These are phyloP conservation scores for Pontederia paniculata DNA, from an alignment of 176 grass and related monocot species.

Conservation along the genomic window DNA sequence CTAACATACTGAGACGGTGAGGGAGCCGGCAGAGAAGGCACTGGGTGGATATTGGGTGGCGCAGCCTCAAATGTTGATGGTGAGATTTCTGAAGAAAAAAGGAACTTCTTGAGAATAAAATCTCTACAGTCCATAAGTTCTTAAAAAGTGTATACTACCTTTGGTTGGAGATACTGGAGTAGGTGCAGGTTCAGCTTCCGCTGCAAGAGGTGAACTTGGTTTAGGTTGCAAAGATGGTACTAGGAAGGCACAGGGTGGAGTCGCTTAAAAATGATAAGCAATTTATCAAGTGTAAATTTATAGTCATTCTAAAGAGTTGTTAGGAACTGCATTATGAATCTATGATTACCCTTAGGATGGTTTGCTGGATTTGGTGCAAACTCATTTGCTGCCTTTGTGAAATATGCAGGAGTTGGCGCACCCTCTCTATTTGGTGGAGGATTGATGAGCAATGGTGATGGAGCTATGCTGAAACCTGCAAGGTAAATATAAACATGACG, in stretches of 20 bases:
- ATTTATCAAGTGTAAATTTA: neutral
- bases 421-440: neutral
- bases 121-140: too few relatives aligned
- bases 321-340: neutral
- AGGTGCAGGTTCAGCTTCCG: too few relatives aligned
- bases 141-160: too few relatives aligned
- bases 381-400: neutral
- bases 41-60: neutral
- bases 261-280: too few relatives aligned
- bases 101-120: too few relatives aligned
- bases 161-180: too few relatives aligned
- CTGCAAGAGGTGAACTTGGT: too few relatives aligned
- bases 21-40: neutral
- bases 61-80: neutral
- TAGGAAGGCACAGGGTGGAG: too few relatives aligned
- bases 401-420: neutral
- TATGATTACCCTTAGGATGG: neutral
- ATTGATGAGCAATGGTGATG: neutral
- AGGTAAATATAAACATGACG: neutral
- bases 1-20: neutral
- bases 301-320: neutral
- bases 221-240: too few relatives aligned
- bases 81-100: neutral
- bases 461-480: constrained; percentile 4
- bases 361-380: neutral